Conservation (phyloP, 2,329 filamentous ascomycete species). For the Alternaria metachromatica region DNA sequence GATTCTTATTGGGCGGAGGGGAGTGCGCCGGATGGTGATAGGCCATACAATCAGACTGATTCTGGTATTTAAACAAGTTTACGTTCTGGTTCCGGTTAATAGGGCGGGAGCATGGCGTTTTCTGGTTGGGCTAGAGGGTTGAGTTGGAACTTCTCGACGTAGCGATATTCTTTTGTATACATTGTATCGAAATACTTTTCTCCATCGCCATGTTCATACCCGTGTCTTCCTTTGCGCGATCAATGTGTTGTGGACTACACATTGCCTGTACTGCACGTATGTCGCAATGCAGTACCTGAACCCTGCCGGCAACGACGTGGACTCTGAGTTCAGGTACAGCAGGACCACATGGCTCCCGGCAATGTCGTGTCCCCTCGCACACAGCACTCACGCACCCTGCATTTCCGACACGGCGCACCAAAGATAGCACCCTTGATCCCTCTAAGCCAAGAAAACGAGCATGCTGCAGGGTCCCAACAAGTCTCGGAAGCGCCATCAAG, state of each 20-base stretch:
- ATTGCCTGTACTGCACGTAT: too few species aligned
- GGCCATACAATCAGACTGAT: constrained; percentile 44
- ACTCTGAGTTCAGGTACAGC: too few species aligned
- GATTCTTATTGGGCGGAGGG: constrained; percentile 41
- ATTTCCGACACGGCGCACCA: background rate
- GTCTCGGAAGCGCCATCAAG: background rate
- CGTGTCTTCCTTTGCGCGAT: background rate
- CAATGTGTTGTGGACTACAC: constrained; percentile 2
- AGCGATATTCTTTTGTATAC: background rate
- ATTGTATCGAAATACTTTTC: background rate
- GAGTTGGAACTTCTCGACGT: background rate
- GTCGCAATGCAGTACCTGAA: too few species aligned
- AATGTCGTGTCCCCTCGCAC: too few species aligned
- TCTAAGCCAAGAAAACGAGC: background rate
- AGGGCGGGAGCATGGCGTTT: background rate
- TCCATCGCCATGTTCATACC: background rate
- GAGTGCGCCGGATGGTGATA: constrained; percentile 7
- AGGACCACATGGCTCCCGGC: too few species aligned
- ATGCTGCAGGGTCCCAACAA: background rate
- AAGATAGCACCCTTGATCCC: background rate
- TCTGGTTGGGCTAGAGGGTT: background rate
- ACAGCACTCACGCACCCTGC: background rate
- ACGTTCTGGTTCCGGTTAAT: too few species aligned
- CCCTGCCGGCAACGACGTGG: too few species aligned
- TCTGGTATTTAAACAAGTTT: constrained; percentile 33